These are phyloP conservation scores for Lasiodiplodia sp. DNA, from an alignment of 2,329 filamentous ascomycete genomes.

Conservation along the genomic window DNA sequence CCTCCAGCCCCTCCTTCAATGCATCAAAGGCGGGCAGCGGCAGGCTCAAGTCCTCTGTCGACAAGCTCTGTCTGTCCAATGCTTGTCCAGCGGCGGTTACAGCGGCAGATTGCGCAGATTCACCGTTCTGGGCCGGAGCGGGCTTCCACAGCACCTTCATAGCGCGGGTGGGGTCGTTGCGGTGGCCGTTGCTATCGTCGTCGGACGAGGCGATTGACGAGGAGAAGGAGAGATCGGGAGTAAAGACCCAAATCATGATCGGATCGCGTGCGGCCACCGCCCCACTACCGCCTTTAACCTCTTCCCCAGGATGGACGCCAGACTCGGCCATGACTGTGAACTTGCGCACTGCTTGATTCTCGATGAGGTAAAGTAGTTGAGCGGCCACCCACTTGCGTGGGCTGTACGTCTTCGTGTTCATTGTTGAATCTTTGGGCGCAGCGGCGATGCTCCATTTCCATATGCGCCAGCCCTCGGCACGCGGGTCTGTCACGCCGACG, in stretches of 20 bases:
- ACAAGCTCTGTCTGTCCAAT: slow-evolving; percentile 48
- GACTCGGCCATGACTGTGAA: slow-evolving; percentile 47
- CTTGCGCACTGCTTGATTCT: slow-evolving; percentile 62
- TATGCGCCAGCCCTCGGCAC: slow-evolving; percentile 56
- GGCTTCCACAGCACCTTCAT: slow-evolving; percentile 65
- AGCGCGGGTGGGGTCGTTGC: slow-evolving; percentile 54
- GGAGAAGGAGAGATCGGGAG: slow-evolving; percentile 65
- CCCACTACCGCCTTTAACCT: background rate
- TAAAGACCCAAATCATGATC: slow-evolving; percentile 63
- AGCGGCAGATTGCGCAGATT: slow-evolving; percentile 22
- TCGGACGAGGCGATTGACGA: slow-evolving; percentile 36
- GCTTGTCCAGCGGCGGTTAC: slow-evolving; percentile 29
- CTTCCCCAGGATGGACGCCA: background rate
- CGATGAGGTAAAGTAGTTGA: slow-evolving; percentile 62
- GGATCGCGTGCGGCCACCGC: background rate
- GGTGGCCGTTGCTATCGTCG: slow-evolving; percentile 35
- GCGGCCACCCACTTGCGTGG: slow-evolving; percentile 59
- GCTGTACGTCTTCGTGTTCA: slow-evolving; percentile 34
- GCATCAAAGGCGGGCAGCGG: slow-evolving; percentile 59
- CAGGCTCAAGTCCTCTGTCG: slow-evolving; percentile 60
- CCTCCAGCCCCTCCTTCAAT: slow-evolving; percentile 54
- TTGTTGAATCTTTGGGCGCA: slow-evolving; percentile 23
- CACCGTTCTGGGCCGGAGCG: slow-evolving; percentile 24
- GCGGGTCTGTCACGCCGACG: slow-evolving; percentile 52
- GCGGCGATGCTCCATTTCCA: slow-evolving; percentile 58